These are phyloP conservation scores for Crinitomyces ghanaensis DNA, from an alignment of 805 yeast species.

Conservation along the genomic window DNA sequence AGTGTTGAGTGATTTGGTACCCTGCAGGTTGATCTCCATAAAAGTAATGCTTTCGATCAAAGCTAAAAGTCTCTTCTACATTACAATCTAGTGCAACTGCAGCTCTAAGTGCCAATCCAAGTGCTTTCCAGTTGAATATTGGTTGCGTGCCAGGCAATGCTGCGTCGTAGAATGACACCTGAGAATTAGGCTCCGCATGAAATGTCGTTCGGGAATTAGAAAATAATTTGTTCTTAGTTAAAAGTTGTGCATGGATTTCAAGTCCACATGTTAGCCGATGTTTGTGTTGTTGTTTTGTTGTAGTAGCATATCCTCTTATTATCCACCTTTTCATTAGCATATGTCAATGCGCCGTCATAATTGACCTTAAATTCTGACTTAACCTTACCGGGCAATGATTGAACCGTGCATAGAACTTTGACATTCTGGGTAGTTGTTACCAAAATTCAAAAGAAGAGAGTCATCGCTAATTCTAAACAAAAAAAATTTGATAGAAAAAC, in stretches of 20 bases:
- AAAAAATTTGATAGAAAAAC: neutral
- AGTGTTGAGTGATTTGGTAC: constrained; percentile 89
- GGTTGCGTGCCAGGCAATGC: constrained; percentile 95
- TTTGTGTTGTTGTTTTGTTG: constrained; percentile 2
- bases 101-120: constrained; percentile 57
- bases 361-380: no score
- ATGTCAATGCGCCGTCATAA: no score
- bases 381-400: no score
- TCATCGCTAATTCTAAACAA: no score
- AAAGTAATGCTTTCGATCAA: constrained; percentile 92
- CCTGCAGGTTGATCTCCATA: constrained; percentile 96
- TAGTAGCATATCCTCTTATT: no score
- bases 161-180: constrained; percentile 67
- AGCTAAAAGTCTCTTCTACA: constrained; percentile 46
- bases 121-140: constrained; percentile 58
- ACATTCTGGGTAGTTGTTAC: no score
- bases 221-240: constrained; percentile 64
- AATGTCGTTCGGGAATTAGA: constrained; percentile 34
- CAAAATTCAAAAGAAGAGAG: no score
- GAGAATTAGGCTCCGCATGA: constrained; percentile 49
- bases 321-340: no score
- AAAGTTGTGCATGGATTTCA: constrained; percentile 86
- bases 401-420: no score
- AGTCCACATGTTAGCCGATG: constrained; percentile 65
- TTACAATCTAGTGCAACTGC: constrained; percentile 57